phyloP scores from a whole-genome alignment of 345 rosid genomes.

The Dipteronia sinensis region DNA sequence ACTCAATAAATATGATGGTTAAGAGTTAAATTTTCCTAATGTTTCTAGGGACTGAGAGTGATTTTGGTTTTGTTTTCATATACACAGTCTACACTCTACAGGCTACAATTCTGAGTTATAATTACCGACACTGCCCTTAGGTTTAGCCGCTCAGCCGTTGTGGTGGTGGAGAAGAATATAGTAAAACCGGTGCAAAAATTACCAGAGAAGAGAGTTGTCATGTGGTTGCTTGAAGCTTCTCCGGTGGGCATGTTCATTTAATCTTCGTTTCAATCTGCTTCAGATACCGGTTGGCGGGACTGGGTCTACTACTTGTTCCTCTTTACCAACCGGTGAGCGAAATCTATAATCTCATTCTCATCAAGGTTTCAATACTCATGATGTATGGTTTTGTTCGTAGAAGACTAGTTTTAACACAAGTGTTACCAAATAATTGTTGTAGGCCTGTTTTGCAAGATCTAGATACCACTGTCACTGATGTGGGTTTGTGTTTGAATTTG shows the following conservation, averaged over 20 bases:
- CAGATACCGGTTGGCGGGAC: not conserved
- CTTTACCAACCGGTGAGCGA: not conserved
- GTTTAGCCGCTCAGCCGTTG: too few relatives aligned
- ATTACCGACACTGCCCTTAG: not conserved
- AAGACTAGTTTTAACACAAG: not conserved
- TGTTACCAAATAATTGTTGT: not conserved
- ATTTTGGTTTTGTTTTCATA: too few relatives aligned
- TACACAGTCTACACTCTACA: too few relatives aligned
- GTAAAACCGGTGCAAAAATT: too few relatives aligned
- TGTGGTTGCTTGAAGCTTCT: not conserved
- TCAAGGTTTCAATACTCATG: not conserved
- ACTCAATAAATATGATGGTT: too few relatives aligned
- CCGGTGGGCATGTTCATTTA: not conserved
- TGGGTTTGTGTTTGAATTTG: too few relatives aligned
- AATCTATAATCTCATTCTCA: not conserved
- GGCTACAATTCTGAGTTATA: too few relatives aligned
- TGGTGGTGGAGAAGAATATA: not conserved
- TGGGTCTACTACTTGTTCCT: not conserved
- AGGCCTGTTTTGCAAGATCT: not conserved
- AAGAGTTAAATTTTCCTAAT: too few relatives aligned
- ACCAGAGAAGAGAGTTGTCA: not conserved
- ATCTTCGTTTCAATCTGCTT: not conserved
- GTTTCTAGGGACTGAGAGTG: too few relatives aligned
- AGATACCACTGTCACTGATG: too few relatives aligned
- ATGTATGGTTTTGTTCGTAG: slow-evolving; percentile 7